Evolutionary conservation across 2,329 filamentous ascomycete species (phyloP), one percentile per base, ranked within the genome.

Genomic region (Polychaeton citri): DNA sequence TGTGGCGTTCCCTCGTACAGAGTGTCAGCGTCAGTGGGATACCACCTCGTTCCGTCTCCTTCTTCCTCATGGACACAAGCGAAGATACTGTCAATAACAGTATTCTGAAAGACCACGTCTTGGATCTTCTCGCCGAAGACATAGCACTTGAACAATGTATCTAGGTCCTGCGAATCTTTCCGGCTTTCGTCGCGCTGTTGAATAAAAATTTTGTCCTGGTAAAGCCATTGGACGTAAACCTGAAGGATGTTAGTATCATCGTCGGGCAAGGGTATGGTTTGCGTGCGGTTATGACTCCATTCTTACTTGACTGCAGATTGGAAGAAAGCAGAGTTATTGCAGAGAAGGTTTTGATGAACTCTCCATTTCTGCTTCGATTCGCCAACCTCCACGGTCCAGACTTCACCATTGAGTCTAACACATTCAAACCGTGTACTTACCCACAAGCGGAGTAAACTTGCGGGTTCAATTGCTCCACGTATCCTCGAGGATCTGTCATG

Each of bases 81-180:
- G 21, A 24, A n/a, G 21, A 24, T 24, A 24, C 21, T 43, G 21
- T 45, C 43, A 18, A 48, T 19, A n/a, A 46, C 35, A 19, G 37
- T 35, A 32, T 46, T 43, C 21, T 38, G 41, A 19, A 48, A 46
- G 4, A 20, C 26, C 21, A 44, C 38, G 10, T 38, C 38, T 34
- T 45, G 43, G 30, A 46, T 34, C 31, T 45, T 48, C 30, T 48
- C 42, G 8, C 43, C 45, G 19, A 46, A 48, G 16, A 32, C 16
- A 18, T 10, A 40, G n/a, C 36, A 41, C 36, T 0, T 1, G 16
- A 13, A 38, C 21, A 19, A 8, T 21, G 20, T 36, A 43, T 2
- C 3, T 4, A 6, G 31, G 20, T 37, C 21, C 21, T n/a, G 21
- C n/a, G 21, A n/a, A 24, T 24, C 21, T 24, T n/a, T n/a, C 7